These are phyloP conservation scores for Lithospermum erythrorhizon DNA, from an alignment of 257 asterid genomes.

Conservation along the genomic window DNA sequence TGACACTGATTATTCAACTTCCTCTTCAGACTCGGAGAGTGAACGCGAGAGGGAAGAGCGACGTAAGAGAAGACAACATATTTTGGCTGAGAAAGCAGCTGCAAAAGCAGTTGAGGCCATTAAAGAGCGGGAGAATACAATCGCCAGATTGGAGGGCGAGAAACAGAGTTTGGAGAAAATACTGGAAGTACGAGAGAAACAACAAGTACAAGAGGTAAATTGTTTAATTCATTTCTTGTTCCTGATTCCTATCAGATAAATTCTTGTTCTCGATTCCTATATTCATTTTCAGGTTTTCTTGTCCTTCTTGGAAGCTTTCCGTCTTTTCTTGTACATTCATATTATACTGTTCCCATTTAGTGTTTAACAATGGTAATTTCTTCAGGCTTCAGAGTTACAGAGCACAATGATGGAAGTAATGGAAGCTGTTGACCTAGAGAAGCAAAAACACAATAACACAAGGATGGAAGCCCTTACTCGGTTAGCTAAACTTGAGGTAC, in stretches of 20 bases:
- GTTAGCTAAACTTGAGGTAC: constrained; percentile 75
- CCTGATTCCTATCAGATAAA: not conserved
- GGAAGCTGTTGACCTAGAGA: constrained; percentile 95
- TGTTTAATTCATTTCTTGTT: constrained; percentile 3
- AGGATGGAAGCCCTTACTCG: constrained; percentile 83
- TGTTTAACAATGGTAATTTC: constrained; percentile 1
- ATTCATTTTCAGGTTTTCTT: not conserved
- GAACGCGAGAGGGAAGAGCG: constrained; percentile 83
- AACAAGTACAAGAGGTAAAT: constrained; percentile 82
- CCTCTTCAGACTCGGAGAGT: constrained; percentile 80
- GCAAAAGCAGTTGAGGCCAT: constrained; percentile 78
- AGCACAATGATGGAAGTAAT: constrained; percentile 83
- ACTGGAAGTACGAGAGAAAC: constrained; percentile 81
- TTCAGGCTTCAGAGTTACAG: constrained; percentile 87
- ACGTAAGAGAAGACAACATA: constrained; percentile 75
- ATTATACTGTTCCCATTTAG: not conserved
- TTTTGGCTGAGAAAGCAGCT: constrained; percentile 88
- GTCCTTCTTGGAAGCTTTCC: not conserved
- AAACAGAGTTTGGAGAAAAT: constrained; percentile 91
- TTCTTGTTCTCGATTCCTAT: not conserved
- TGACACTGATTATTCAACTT: constrained; percentile 44
- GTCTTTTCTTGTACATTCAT: not conserved
- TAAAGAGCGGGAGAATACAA: constrained; percentile 73
- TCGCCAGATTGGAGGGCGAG: constrained; percentile 95
- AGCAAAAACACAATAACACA: constrained; percentile 86